Evolutionary conservation across 805 yeast species (phyloP), one percentile per base, ranked within the genome.

Genomic region (Metschnikowia matae): DNA sequence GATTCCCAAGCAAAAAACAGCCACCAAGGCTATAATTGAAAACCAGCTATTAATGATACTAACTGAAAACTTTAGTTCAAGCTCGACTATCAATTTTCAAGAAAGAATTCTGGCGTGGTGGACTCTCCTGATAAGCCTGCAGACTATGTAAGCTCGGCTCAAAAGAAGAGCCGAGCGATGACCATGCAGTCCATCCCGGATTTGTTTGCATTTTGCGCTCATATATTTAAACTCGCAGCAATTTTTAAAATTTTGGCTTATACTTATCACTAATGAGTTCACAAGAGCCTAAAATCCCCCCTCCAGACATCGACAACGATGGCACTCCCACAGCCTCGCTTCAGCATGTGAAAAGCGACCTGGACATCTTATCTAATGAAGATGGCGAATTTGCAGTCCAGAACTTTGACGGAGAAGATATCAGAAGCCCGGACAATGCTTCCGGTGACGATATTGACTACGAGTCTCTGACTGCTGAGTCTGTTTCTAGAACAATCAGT

Each of bases 401-500:
- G 3, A 17, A 51, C 15, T 53, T 53, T 34, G 40, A 43, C 14
- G 56, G 58, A n/a, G 40, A 35, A 6, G 51, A 49, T 7, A 7
- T 11, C 15, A 49, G 34, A 8, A 33, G 17, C 5, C 10, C n/a
- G 7, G 34, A 11, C 21, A 23, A 15, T 11, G 33, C 20, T 10
- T 20, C 14, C 29, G 47, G 20, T 15, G 53, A 50, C 4, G 48
- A 46, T 18, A 17, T 52, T 20, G 55, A 49, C 20, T 48, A 44
- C 36, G 51, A 52, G 42, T 54, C 57, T 10, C 40, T 52, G 40
- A 51, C 54, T 8, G 49, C 57, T 21, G 58, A 50, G 17, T 46
- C 54, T 1, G 45, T 57, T 13, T 45, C 58, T 13, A 43, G 61
- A 14, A 53, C 58, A 2, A 40, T 48, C 29, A 52, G 57, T 43